These are phyloP conservation scores for Pseudogymnoascus sp. DNA, from an alignment of 2,329 filamentous ascomycete genomes.

Conservation along the genomic window DNA sequence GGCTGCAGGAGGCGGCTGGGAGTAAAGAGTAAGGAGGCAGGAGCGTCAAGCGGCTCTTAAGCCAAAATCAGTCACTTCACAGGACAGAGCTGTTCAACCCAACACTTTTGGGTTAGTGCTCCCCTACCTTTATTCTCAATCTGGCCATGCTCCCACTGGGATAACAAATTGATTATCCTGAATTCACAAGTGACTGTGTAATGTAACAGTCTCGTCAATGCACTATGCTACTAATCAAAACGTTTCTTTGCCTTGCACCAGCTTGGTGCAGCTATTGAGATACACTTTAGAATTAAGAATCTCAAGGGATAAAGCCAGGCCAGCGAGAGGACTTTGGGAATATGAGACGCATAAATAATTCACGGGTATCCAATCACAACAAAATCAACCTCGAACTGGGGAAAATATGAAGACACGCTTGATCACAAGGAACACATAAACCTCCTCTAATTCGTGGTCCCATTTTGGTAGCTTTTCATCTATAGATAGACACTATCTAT, in stretches of 20 bases:
- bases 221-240: background rate
- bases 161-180: background rate
- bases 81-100: background rate
- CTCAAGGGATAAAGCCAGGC: background rate
- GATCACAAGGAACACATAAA: background rate
- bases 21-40: background rate
- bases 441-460: conserved; percentile 6
- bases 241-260: background rate
- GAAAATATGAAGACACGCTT: background rate
- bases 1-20: background rate
- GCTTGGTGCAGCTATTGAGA: background rate
- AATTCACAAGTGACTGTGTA: background rate
- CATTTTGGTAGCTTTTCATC: conserved; percentile 8
- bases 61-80: background rate
- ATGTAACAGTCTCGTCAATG: background rate
- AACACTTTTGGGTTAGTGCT: background rate
- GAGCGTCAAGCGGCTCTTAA: background rate
- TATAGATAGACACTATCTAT: conserved; percentile 10
- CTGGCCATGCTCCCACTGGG: background rate
- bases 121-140: background rate
- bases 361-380: background rate
- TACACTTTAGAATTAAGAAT: background rate
- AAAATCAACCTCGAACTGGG: background rate
- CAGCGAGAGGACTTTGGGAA: background rate
- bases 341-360: background rate